A percentile compares a stretch with the other conserved stretches of the same genome.
Evolutionary conservation across 192 early-diverging fungal genomes (phyloP).

Genomic region (Glomus cerebriforme): DNA sequence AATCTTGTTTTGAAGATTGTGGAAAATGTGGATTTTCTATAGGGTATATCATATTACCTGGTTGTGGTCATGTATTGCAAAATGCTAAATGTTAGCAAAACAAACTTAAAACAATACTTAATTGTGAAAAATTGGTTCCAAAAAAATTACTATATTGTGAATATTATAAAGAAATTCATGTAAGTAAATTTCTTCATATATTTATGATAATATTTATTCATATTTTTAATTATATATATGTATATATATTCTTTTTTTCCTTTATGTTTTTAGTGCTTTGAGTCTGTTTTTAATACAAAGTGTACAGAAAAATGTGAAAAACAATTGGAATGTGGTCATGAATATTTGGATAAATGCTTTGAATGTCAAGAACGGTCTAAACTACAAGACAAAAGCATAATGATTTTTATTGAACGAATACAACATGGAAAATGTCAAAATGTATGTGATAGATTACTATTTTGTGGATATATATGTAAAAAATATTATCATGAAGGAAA

Average conservation of each 20-base stretch:
- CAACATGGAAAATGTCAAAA: no score
- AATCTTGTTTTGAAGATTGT: slow-evolving; percentile 51
- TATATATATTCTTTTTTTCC: no score
- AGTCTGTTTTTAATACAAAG: not conserved
- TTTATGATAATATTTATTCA: not conserved
- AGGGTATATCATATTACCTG: no score
- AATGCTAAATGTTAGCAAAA: no score
- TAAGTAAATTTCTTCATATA: not conserved
- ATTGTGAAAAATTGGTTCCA: slow-evolving; percentile 9
- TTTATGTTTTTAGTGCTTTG: slow-evolving; percentile 28
- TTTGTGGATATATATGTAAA: slow-evolving; percentile 40
- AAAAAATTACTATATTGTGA: slow-evolving; percentile 41
- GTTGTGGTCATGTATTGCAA: no score
- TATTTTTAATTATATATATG: not conserved
- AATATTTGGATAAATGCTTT: slow-evolving; percentile 42
- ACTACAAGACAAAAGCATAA: not conserved
- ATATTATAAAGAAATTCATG: slow-evolving; percentile 36
- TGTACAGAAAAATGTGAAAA: slow-evolving; percentile 41
- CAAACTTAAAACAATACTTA: not conserved
- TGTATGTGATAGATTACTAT: slow-evolving; percentile 4
- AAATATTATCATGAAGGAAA: slow-evolving; percentile 3
- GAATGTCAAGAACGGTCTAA: slow-evolving; percentile 38
- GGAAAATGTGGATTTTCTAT: slow-evolving; percentile 41
- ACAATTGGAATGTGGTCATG: slow-evolving; percentile 40
- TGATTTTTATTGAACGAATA: slow-evolving; percentile 21